Base-by-base conservation (phyloP, 495 filamentous ascomycete species). In the Aspergillus homomorphus region DNA sequence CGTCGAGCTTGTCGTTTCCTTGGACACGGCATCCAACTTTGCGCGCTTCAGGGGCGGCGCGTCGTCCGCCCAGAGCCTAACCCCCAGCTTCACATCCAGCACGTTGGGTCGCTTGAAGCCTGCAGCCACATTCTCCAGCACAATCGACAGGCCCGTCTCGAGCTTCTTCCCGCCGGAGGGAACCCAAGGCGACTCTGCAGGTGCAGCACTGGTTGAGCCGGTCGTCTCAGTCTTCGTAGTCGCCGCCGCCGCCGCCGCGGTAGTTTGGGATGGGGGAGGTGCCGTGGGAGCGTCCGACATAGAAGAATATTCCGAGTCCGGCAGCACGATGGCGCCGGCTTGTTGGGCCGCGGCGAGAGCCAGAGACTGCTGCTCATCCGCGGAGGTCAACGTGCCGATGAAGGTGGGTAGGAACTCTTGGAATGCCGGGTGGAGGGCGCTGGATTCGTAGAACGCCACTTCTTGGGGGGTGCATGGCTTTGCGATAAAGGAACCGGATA, bases 381-480 rank as follows among this genome's bases (percentile, higher is more conserved):
- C 71, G 10, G 76, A 71, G 26, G 77, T 75, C 59, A 98, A 79
- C 16, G 86, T 91, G 54, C 94, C 94, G 70, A 93, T 80, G 72
- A 84, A 98, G 9, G 82, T 82, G 54, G 94, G 93, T 78, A 98
- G 94, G 66, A 89, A 85, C 20, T 85, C 83, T 19, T 84, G 82
- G 62, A 97, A 88, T 4, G 77, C 80, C 19, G 85, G 85, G 64
- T 96, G 92, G 16, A 76, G 66, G 38, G 79, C 63, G 42, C 86
- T 85, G 23, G 87, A 84, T 73, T 97, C 87, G 82, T 99, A 99
- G 75, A 99, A 99, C 23, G 85, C 83, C 57, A 96, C 84, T 75
- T 99, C 94, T 57, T 84, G 82, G 44, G 82, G 71, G 7, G 90
- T 96, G 74, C 94, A 97, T 26, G 94, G 94, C 73, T 99, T 99